Base-by-base conservation (phyloP, 352 stramenopile genomes). In the Phytopythium montanum region DNA sequence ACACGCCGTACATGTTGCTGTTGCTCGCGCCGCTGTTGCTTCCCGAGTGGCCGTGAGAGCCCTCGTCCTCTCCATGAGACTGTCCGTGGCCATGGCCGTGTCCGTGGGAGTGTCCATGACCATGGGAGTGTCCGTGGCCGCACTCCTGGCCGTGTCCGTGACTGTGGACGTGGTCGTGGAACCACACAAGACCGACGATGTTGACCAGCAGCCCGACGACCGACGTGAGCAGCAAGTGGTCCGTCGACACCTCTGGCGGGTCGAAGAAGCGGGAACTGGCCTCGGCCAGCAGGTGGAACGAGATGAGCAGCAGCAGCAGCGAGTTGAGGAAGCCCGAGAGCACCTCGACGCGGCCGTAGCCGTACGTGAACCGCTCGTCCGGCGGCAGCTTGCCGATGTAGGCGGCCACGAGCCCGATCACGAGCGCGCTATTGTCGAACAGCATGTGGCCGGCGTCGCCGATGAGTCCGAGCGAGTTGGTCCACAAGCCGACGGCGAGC, bases 1-100 rank as follows among this genome's bases (percentile, higher is more conserved):
- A 95, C 18, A 97, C 87, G 12, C 87, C 90, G 61, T 97, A 88
- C 77, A 97, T 94, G 70, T 97, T 97, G 58, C 73, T 88, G 64
- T 94, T 96, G 52, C 70, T 81, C 49, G 63, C 60, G 23, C 64
- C 46, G 10, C 62, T 7, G 19, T 12, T 34, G n/a, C 10, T 14
- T 14, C 33, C 23, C 72, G 66, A 5, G 33, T 87, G 72, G 26
- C 51, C 53, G 48, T 75, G 61, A 3, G 44, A 44, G 8, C 56
- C 70, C 42, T 85, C 75, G 26, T 69, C 59, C 61, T 85, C 68
- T 7, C 79, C 74, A 38, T 91, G 79, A 12, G 60, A 53, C 39
- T 88, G 75, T 48, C 73, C 65, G 48, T 88, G 79, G 12, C 68
- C 72, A 60, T 87, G 72, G 12, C 61, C 65, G 39, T 89, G 74